These are phyloP conservation scores for Solanum chiquidenum DNA, from an alignment of 257 asterid genomes.

Conservation along the genomic window DNA sequence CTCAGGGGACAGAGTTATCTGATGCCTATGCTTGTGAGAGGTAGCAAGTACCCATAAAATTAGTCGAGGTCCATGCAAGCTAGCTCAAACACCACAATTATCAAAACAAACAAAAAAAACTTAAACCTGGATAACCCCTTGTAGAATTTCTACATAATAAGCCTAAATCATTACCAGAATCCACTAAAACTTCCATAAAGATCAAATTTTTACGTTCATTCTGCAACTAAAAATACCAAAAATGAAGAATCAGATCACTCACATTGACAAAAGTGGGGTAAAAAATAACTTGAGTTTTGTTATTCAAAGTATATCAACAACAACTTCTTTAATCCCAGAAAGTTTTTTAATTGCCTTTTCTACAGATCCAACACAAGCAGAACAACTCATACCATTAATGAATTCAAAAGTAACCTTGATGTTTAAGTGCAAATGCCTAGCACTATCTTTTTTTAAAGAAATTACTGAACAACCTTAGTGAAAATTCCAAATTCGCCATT, in stretches of 20 bases:
- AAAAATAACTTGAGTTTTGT: constrained; percentile 55
- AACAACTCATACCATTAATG: constrained; percentile 69
- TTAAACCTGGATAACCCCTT: not conserved
- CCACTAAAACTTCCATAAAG: not conserved
- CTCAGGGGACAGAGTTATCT: not conserved
- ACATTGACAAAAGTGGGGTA: constrained; percentile 49
- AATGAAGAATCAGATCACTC: constrained; percentile 1
- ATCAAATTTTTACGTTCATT: not conserved
- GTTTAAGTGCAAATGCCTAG: too few relatives aligned
- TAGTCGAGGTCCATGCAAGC: not conserved
- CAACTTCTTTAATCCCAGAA: constrained; percentile 73
- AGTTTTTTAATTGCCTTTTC: constrained; percentile 79
- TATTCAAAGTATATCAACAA: constrained; percentile 66
- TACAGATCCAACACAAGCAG: constrained; percentile 86
- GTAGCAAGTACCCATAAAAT: not conserved
- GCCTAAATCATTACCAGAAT: not conserved
- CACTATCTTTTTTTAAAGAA: too few relatives aligned
- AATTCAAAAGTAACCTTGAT: too few relatives aligned
- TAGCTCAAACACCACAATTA: not conserved
- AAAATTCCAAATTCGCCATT: too few relatives aligned
- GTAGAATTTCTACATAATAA: not conserved
- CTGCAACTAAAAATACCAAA: not conserved
- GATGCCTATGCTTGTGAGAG: not conserved
- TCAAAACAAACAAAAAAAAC: not conserved
- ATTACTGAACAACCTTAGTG: too few relatives aligned